Evolutionary conservation across 371 early-diverging fungal genomes (phyloP).

Genomic region (Mortierella sp.): DNA sequence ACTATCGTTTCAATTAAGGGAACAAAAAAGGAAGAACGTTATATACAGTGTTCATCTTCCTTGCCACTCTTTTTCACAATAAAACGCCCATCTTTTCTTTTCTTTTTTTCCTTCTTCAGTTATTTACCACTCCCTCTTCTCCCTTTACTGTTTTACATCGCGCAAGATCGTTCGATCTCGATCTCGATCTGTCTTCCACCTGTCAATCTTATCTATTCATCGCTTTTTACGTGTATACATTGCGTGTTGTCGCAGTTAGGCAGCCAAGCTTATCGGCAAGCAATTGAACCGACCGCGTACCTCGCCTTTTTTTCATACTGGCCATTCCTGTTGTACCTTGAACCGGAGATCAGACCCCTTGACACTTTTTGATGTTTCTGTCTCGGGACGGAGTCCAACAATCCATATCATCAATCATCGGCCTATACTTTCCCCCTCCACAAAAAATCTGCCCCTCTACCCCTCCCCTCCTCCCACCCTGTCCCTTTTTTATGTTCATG

Average conservation of each 20-base stretch:
- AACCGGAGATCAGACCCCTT: neutral
- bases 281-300: neutral
- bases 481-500: no score
- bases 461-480: no score
- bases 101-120: neutral
- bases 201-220: no score
- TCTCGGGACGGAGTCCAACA: conserved; percentile 7
- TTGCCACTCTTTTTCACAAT: no score
- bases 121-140: neutral
- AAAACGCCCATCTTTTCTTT: no score
- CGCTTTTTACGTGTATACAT: no score
- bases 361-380: neutral
- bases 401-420: neutral
- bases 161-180: neutral
- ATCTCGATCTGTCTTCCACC: neutral
- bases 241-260: neutral
- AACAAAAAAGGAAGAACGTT: no score
- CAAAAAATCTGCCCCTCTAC: no score
- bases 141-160: neutral
- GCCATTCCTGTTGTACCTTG: neutral
- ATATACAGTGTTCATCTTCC: no score
- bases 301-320: neutral
- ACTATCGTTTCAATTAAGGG: no score
- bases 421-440: neutral
- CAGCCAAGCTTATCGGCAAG: neutral